A percentile compares a stretch with the other conserved stretches of the same genome.
Conservation (phyloP, 768 basidiomycete genomes). For the Macrolepiota fuliginosa region DNA sequence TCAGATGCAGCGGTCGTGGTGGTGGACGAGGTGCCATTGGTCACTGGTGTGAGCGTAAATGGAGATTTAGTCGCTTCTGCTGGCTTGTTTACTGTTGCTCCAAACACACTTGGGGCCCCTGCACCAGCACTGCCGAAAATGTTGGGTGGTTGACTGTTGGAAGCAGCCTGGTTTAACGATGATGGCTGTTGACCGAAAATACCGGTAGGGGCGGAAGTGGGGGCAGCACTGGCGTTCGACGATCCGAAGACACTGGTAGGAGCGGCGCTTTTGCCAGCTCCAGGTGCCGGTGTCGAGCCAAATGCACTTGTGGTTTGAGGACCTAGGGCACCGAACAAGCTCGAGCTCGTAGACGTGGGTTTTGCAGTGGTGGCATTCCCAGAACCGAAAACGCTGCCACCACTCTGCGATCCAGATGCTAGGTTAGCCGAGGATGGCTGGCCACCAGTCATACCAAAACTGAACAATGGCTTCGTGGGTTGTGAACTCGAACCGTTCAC, state of each 20-base stretch:
- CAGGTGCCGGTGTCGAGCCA: constrained; percentile 11
- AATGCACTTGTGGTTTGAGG: neutral
- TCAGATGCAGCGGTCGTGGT: neutral
- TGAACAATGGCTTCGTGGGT: constrained; percentile 17
- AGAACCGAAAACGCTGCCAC: neutral
- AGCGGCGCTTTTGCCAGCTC: neutral
- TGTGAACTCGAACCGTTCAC: constrained; percentile 8
- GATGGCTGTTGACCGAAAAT: neutral
- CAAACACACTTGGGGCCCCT: neutral
- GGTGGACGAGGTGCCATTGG: neutral
- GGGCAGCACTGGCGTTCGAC: neutral
- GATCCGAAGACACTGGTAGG: neutral
- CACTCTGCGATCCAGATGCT: neutral
- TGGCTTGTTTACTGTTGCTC: constrained; percentile 9
- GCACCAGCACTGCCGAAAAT: neutral
- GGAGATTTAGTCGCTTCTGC: constrained; percentile 15
- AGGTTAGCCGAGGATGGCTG: neutral
- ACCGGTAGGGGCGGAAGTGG: neutral
- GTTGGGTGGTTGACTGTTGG: neutral
- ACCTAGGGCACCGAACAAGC: constrained; percentile 16
- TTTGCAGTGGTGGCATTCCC: constrained; percentile 6
- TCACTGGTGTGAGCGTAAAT: constrained; percentile 2
- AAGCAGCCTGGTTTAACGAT: neutral
- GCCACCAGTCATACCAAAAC: constrained; percentile 14
- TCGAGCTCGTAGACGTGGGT: constrained; percentile 14